Percentiles rank a stretch among this genome's conserved stretches.
Conservation (phyloP, 768 basidiomycete species). For the Auriscalpium microsporum region DNA sequence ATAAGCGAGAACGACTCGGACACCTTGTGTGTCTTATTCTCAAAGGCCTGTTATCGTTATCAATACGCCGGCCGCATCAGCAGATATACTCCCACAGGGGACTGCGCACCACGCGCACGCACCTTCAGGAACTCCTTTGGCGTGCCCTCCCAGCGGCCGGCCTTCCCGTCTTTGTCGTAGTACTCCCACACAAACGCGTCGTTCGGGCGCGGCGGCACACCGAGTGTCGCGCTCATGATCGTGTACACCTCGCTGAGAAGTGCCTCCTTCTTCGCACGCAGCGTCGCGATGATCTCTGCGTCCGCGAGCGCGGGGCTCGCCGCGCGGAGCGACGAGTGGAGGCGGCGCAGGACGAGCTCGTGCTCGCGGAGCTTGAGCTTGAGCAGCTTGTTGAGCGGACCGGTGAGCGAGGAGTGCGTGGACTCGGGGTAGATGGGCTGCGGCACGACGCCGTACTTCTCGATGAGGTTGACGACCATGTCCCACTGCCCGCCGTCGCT, state of each 20-base stretch:
- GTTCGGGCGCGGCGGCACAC: conserved; percentile 71
- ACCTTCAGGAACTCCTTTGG: conserved; percentile 70
- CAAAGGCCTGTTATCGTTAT: conserved; percentile 10
- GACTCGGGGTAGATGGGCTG: conserved; percentile 80
- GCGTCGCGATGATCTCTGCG: conserved; percentile 39
- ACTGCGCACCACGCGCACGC: conserved; percentile 1
- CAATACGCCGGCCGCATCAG: neutral
- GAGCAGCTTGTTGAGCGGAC: conserved; percentile 67
- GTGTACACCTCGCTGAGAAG: conserved; percentile 79
- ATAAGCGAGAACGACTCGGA: conserved; percentile 84
- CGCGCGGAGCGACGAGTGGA: conserved; percentile 45
- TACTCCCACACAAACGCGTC: conserved; percentile 83
- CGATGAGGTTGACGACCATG: conserved; percentile 62
- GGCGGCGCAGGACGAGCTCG: conserved; percentile 67
- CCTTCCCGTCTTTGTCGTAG: conserved; percentile 71
- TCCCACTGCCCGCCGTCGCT: conserved; percentile 95
- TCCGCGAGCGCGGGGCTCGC: conserved; percentile 32
- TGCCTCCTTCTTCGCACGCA: conserved; percentile 78
- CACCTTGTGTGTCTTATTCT: conserved; percentile 20
- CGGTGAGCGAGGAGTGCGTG: conserved; percentile 66
- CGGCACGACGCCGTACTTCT: conserved; percentile 84
- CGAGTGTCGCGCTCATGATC: conserved; percentile 78
- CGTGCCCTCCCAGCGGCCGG: conserved; percentile 68
- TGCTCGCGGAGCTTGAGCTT: conserved; percentile 91
- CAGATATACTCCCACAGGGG: conserved; percentile 14